Percentiles rank a stretch among this genome's conserved stretches.
These are phyloP conservation scores for Pseudognaphalium luteoalbum DNA, from an alignment of 129 eudicot species.

Conservation along the genomic window DNA sequence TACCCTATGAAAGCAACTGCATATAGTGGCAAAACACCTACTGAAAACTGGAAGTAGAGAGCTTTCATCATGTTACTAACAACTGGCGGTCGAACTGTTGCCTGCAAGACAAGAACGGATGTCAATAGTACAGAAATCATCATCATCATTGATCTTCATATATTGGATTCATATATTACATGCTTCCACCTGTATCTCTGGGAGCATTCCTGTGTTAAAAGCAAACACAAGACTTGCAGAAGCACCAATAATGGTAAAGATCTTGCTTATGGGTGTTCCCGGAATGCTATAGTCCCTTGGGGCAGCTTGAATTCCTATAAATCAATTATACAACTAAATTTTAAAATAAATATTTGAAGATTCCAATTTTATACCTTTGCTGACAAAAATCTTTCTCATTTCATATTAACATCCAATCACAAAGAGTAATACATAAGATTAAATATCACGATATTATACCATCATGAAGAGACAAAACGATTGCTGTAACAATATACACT, in stretches of 20 bases:
- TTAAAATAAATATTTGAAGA: background rate
- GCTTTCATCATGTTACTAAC: slow-evolving; percentile 92
- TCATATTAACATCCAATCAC: background rate
- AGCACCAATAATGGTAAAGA: slow-evolving; percentile 83
- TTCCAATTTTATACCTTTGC: background rate
- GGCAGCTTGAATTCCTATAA: slow-evolving; percentile 66
- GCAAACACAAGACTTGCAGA: slow-evolving; percentile 85
- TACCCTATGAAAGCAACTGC: slow-evolving; percentile 73
- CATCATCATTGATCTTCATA: slow-evolving; percentile 20
- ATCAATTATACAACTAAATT: background rate
- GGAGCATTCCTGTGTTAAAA: slow-evolving; percentile 98
- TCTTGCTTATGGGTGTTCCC: slow-evolving; percentile 45
- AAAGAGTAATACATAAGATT: background rate
- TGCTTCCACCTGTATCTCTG: slow-evolving; percentile 79
- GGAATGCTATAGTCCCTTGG: slow-evolving; percentile 77
- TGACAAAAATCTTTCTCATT: background rate
- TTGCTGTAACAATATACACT: slow-evolving; percentile 59
- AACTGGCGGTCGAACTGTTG: slow-evolving; percentile 86
- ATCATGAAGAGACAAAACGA: slow-evolving; percentile 68
- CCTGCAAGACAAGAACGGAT: slow-evolving; percentile 41
- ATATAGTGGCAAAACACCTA: slow-evolving; percentile 77
- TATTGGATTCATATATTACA: background rate
- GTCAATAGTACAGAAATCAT: background rate
- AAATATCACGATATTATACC: slow-evolving; percentile 49
- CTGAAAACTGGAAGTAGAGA: slow-evolving; percentile 80